Conservation (phyloP, 2,329 filamentous ascomycete species). For the Microsporum audouinii region DNA sequence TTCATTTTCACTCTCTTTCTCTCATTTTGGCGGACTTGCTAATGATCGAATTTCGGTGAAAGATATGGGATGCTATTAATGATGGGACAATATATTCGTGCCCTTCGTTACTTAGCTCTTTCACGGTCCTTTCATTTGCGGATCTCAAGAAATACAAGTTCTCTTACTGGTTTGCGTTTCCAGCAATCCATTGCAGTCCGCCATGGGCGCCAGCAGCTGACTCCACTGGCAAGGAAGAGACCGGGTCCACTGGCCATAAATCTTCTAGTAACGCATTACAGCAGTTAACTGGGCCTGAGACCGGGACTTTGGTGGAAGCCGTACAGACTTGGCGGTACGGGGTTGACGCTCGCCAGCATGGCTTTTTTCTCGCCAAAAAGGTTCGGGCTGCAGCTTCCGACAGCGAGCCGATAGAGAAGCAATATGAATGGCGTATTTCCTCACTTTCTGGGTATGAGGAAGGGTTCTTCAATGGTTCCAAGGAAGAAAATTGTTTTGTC, state of each 20-base stretch:
- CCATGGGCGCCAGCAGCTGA: conserved; percentile 53
- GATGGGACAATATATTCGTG: conserved; percentile 94
- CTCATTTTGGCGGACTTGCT: not conserved
- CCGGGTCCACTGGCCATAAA: conserved; percentile 15
- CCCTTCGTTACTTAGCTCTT: conserved; percentile 80
- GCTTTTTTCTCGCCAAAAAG: conserved; percentile 91
- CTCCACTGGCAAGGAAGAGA: not conserved
- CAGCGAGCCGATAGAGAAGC: not conserved
- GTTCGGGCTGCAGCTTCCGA: conserved; percentile 29
- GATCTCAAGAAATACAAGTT: conserved; percentile 97
- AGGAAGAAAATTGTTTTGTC: conserved; percentile 65
- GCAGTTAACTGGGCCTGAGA: conserved; percentile 55
- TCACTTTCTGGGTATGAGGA: conserved; percentile 67
- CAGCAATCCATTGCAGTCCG: conserved; percentile 79
- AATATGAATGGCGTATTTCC: conserved; percentile 64
- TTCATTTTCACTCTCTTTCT: not conserved
- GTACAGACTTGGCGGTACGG: conserved; percentile 81
- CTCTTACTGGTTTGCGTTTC: conserved; percentile 96
- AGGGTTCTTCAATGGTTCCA: conserved; percentile 69
- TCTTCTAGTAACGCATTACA: conserved; percentile 16
- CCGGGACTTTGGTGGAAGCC: conserved; percentile 63
- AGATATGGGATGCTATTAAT: conserved; percentile 96
- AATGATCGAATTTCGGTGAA: not conserved
- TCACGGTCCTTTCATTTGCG: conserved; percentile 80
- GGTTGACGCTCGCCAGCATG: conserved; percentile 72